Base-by-base conservation (phyloP, 768 basidiomycete genomes). In the Dendrothele bispora region DNA sequence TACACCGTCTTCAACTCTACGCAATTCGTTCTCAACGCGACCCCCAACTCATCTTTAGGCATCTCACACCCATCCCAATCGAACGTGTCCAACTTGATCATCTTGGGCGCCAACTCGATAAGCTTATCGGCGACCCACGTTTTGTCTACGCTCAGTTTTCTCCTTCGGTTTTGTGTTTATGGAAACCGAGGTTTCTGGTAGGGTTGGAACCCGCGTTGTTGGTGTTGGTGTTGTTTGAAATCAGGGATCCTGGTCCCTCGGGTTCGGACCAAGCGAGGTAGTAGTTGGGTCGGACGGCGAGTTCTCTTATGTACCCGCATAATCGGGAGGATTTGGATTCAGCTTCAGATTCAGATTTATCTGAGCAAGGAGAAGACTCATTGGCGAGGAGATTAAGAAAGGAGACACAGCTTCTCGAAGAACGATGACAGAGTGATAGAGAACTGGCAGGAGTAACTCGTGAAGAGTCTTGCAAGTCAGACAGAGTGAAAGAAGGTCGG, bases 31-130 rank as follows among this genome's bases (percentile, higher is more conserved):
- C 69, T 65, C 34, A 79, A 60, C 1, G 64, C 61, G 12, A 55
- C 61, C 78, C 77, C 78, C 21, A 79, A 57, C 10, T 42, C 42
- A 56, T 77, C 71, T 10, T 20, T 34, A 3, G 78, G 75, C 49
- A 75, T 56, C 58, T 79, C 78, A 15, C 71, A 58, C 18, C 76
- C 78, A 55, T 77, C 75, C 78, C 78, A 79, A 49, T 78, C 39
- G 54, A 79, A 77, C 0, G 72, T 72, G 22, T 70, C 63, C 54
- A 79, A 53, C 35, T 51, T 41, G n/a, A 39, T 60, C 40, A 77
- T 55, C 36, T 55, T 51, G 17, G 48, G 54, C 5, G 73, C 69
- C 8, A 77, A 60, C 2, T 47, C 28, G 17, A 56, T 55, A 7
- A 78, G 68, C 56, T 55, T 65, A 3, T 54, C 40, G 14, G 65